Evolutionary conservation across 1,284 basidiomycete species (phyloP).

Genomic region (Ceratobasidium sp.): DNA sequence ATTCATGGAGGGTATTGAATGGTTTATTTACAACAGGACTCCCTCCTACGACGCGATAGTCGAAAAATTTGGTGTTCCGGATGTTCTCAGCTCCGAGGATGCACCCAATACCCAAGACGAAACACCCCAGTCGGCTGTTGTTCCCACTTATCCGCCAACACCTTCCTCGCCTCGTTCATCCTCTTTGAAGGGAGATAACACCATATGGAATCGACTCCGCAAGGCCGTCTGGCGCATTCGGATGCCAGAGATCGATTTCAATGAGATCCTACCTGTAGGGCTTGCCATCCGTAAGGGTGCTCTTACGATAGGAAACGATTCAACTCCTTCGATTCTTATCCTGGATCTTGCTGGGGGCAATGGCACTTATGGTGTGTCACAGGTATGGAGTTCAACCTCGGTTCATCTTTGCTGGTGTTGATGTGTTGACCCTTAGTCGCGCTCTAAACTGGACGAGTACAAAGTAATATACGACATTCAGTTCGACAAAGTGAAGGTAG

Average conservation of each 20-base stretch:
- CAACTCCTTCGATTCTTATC: constrained; percentile 83
- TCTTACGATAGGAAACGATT: constrained; percentile 83
- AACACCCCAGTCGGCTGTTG: constrained; percentile 46
- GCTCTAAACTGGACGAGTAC: constrained; percentile 81
- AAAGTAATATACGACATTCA: constrained; percentile 79
- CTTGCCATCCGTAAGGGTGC: constrained; percentile 78
- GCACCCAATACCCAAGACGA: constrained; percentile 21
- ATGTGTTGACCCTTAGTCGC: constrained; percentile 63
- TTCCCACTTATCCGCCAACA: constrained; percentile 49
- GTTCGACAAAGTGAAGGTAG: constrained; percentile 72
- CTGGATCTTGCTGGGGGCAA: constrained; percentile 77
- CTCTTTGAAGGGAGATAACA: constrained; percentile 38
- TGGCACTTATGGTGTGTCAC: constrained; percentile 80
- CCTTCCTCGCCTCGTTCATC: constrained; percentile 33
- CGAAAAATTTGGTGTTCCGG: constrained; percentile 63
- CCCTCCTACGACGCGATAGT: constrained; percentile 88
- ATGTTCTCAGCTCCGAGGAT: not conserved
- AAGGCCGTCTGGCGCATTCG: constrained; percentile 56
- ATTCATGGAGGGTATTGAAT: constrained; percentile 84
- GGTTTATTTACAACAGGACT: constrained; percentile 90
- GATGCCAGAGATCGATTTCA: constrained; percentile 75
- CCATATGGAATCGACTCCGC: constrained; percentile 24
- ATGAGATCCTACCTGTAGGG: constrained; percentile 83
- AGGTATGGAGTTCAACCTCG: constrained; percentile 61
- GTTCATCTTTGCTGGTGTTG: constrained; percentile 1